These are phyloP conservation scores for Mycena indigotica DNA, from an alignment of 768 basidiomycete genomes.

Conservation along the genomic window DNA sequence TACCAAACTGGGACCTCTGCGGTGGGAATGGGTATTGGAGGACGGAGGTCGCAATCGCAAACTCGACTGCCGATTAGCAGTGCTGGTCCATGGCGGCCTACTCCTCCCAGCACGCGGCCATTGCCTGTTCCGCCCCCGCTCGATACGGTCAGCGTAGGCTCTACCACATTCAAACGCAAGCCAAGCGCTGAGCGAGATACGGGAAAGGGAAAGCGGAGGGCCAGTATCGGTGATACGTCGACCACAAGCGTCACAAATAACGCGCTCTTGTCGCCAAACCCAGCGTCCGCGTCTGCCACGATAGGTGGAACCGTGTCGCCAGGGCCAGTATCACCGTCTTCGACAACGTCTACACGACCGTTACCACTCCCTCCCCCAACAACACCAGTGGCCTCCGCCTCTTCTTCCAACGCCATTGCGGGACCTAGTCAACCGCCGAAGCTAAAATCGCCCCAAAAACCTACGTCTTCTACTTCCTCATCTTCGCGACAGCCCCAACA, in stretches of 20 bases:
- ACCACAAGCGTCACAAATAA: no score
- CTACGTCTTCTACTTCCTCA: no score
- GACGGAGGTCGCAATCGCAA: slow-evolving; percentile 1
- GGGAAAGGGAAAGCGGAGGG: slow-evolving; percentile 10
- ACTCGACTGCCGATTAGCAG: slow-evolving; percentile 10
- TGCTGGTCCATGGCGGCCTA: background rate
- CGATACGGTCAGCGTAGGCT: slow-evolving; percentile 9
- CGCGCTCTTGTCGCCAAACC: background rate
- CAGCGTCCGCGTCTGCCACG: background rate
- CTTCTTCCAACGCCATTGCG: background rate
- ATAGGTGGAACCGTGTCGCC: no score
- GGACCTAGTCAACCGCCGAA: background rate
- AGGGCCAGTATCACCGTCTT: background rate
- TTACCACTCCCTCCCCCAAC: background rate
- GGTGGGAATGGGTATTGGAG: background rate
- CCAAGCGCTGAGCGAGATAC: background rate
- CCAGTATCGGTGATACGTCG: slow-evolving; percentile 5
- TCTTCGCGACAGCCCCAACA: background rate
- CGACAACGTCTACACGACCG: background rate
- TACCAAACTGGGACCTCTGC: background rate
- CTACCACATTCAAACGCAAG: slow-evolving; percentile 5
- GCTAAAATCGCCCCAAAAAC: no score
- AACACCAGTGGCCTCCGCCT: background rate
- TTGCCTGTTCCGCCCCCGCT: slow-evolving; percentile 19
- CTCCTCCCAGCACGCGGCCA: background rate